Conservation (phyloP, 2,329 filamentous ascomycete species). For the Aureobasidium uvarum region DNA sequence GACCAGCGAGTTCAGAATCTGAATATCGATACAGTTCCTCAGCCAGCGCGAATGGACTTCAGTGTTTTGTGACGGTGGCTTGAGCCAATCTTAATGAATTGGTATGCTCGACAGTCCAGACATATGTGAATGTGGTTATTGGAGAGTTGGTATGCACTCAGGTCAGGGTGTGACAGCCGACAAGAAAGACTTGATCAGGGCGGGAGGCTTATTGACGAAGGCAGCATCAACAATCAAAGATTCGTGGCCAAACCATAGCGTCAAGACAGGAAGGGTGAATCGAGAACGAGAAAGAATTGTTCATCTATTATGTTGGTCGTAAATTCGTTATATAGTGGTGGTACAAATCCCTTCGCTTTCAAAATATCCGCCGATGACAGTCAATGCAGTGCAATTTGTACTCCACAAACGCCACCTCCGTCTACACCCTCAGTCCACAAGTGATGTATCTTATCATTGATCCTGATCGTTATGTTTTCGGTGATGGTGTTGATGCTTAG, state of each 20-base stretch:
- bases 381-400: not conserved
- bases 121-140: not conserved
- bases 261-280: not conserved
- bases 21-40: not conserved
- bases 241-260: too few species aligned
- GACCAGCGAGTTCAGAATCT: not conserved
- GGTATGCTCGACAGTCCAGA: not conserved
- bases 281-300: not conserved
- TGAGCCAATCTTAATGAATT: not conserved
- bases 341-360: not conserved
- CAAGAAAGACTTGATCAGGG: not conserved
- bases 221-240: not conserved
- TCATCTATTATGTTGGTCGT: not conserved
- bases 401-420: not conserved
- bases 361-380: not conserved
- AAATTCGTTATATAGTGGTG: not conserved
- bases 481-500: not conserved
- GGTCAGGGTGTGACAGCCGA: not conserved
- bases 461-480: not conserved
- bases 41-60: not conserved
- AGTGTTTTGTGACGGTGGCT: not conserved
- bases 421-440: not conserved
- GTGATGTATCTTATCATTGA: not conserved
- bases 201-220: not conserved
- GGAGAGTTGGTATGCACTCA: not conserved